phyloP scores from a whole-genome alignment of 345 rosid species.

The Aegle marmelos region DNA sequence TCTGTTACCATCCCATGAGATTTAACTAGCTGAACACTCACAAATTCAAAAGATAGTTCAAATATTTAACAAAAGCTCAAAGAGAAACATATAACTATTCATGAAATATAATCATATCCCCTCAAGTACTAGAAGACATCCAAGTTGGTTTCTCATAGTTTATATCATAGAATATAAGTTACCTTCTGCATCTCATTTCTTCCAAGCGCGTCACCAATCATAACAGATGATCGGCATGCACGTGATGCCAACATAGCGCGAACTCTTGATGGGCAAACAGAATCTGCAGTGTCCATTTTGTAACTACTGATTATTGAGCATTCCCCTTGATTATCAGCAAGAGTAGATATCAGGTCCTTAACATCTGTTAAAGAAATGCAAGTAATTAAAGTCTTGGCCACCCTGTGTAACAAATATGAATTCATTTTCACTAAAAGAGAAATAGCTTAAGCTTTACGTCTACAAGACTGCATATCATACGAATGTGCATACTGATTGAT shows the following conservation, averaged over 20 bases:
- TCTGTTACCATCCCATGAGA: not conserved
- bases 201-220: slow-evolving; percentile 87
- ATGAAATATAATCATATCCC: not conserved
- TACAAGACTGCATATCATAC: not conserved
- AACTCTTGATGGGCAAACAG: slow-evolving; percentile 89
- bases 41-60: not conserved
- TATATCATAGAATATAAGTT: not conserved
- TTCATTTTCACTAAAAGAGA: not conserved
- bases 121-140: not conserved
- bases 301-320: slow-evolving; percentile 77
- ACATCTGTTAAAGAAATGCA: slow-evolving; percentile 52
- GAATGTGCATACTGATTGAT: not conserved
- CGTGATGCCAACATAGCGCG: slow-evolving; percentile 91
- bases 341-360: slow-evolving; percentile 83
- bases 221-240: slow-evolving; percentile 86
- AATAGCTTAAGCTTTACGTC: not conserved
- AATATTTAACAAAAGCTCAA: not conserved
- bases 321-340: slow-evolving; percentile 76
- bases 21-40: not conserved
- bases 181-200: slow-evolving; percentile 92
- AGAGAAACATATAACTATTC: not conserved
- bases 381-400: slow-evolving; percentile 12
- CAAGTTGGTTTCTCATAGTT: not conserved
- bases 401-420: not conserved
- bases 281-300: slow-evolving; percentile 63